These are phyloP conservation scores for Beauveria asiatica DNA, from an alignment of 2,329 filamentous ascomycete species.

Conservation along the genomic window DNA sequence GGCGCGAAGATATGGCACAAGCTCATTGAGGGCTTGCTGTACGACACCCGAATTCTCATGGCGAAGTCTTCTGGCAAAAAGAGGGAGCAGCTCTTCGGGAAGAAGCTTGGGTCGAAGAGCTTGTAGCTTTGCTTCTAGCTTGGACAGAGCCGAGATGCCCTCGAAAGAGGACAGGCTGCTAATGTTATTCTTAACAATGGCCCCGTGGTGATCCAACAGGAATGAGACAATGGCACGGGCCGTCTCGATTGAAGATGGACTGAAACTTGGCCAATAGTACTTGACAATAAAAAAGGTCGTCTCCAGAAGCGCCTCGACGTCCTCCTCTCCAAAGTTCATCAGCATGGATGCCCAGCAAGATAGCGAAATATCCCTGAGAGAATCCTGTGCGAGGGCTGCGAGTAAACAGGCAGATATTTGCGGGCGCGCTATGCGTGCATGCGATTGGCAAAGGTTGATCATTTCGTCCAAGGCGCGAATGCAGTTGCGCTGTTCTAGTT, in stretches of 20 bases:
- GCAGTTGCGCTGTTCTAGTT: slow-evolving; percentile 65
- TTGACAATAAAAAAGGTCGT: slow-evolving; percentile 84
- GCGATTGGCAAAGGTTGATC: slow-evolving; percentile 64
- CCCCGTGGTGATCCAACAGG: slow-evolving; percentile 55
- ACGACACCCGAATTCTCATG: slow-evolving; percentile 86
- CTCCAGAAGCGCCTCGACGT: slow-evolving; percentile 72
- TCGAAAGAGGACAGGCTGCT: slow-evolving; percentile 70
- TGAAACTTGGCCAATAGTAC: slow-evolving; percentile 67
- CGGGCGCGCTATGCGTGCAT: slow-evolving; percentile 71
- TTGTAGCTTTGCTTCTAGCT: slow-evolving; percentile 58
- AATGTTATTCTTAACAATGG: slow-evolving; percentile 56
- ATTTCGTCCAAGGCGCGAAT: slow-evolving; percentile 83
- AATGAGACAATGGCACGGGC: slow-evolving; percentile 56
- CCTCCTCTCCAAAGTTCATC: slow-evolving; percentile 63
- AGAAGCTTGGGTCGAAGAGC: slow-evolving; percentile 46
- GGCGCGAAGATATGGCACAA: slow-evolving; percentile 61
- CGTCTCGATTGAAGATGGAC: slow-evolving; percentile 47
- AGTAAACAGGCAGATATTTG: slow-evolving; percentile 94
- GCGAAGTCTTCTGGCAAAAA: slow-evolving; percentile 64
- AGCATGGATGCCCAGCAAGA: slow-evolving; percentile 78
- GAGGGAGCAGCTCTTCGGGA: slow-evolving; percentile 52
- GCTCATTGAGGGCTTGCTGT: slow-evolving; percentile 68
- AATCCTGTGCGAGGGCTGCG: slow-evolving; percentile 66
- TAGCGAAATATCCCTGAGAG: slow-evolving; percentile 72
- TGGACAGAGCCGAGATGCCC: slow-evolving; percentile 58